These are phyloP conservation scores for Fusarium cyanostomum DNA, from an alignment of 2,329 filamentous ascomycete species.

Conservation along the genomic window DNA sequence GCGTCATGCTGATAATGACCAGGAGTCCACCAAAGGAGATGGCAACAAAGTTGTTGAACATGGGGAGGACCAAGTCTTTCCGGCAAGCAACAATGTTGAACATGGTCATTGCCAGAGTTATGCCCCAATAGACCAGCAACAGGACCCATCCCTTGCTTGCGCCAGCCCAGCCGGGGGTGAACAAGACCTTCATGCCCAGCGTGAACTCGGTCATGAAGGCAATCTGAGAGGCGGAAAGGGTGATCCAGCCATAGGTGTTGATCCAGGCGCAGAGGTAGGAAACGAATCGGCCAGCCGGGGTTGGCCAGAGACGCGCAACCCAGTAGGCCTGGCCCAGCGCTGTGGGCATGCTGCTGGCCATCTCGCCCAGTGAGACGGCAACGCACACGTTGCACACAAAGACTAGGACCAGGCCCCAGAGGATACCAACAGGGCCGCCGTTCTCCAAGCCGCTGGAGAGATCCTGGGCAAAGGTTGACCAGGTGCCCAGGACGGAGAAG, in stretches of 20 bases:
- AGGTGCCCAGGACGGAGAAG: constrained; percentile 67
- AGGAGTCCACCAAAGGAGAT: constrained; percentile 62
- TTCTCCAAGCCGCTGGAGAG: constrained; percentile 60
- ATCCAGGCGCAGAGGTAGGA: constrained; percentile 69
- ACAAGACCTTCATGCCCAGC: constrained; percentile 65
- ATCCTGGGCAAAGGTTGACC: constrained; percentile 64
- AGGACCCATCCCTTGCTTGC: constrained; percentile 60
- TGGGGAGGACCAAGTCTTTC: constrained; percentile 50
- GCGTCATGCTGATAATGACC: constrained; percentile 59
- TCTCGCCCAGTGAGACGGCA: constrained; percentile 64
- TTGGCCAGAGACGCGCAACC: constrained; percentile 52
- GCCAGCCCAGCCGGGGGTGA: constrained; percentile 57
- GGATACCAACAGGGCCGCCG: constrained; percentile 62
- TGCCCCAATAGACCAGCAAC: constrained; percentile 64
- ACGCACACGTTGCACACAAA: constrained; percentile 63
- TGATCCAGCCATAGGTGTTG: constrained; percentile 69
- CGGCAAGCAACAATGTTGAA: constrained; percentile 64
- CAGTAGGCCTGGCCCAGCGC: constrained; percentile 69
- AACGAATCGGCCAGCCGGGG: constrained; percentile 56
- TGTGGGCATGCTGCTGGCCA: constrained; percentile 67
- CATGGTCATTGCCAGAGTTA: constrained; percentile 57
- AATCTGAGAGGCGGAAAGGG: constrained; percentile 62
- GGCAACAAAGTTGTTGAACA: constrained; percentile 66
- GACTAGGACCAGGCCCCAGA: constrained; percentile 65
- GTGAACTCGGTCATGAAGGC: constrained; percentile 68